Evolutionary conservation across 192 early-diverging fungal genomes (phyloP), one percentile per base, ranked within the genome.

Genomic region (Coemansia umbellata): DNA sequence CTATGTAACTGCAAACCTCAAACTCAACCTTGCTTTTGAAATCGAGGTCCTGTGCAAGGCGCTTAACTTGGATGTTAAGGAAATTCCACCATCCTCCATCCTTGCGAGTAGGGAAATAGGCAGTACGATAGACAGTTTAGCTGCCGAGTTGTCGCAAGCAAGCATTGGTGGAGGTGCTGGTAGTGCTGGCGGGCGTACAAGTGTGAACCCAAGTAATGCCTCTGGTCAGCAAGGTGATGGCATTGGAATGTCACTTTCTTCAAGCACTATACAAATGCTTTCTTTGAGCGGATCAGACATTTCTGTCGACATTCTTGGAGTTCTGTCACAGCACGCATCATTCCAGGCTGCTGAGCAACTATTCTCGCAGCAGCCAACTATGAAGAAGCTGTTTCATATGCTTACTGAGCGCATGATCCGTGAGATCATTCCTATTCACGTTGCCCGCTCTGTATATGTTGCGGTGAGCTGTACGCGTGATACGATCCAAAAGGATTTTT

Each of bases 11-110:
- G 94, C 92, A 0, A 91, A 95, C 54, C 72, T 99, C 27, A 97
- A 94, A 71, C 80, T 97, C 31, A 95, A 93, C 48, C 84, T 96
- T 31, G 96, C 94, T 48, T 99, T 99, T 76, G 94, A 97, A 62
- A 91, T 99, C 41, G 96, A 99, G 72, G 93, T 99, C 5, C 78
- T 99, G 30, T 97, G 93, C 79, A 97, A 97, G 69, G 86, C 89
- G 32, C 75, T 92, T 23, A 73, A 82, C 36, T 72, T 98, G 24
- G 91, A 92, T 33, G 77, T 96, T 21, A 94, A 91, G 60, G 71
- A 74, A n/a, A 77, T 82, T 15, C 55, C 47, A 37, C 69, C 78
- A 5, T 53, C 77, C 15, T 53, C 58, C 0, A 54, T 74, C 32
- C 60, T 79, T n/a, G 42, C 47, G 5, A 54, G 52, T 28, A 40